phyloP scores from a whole-genome alignment of 1,284 basidiomycete species.

The Gomphus bonarii region DNA sequence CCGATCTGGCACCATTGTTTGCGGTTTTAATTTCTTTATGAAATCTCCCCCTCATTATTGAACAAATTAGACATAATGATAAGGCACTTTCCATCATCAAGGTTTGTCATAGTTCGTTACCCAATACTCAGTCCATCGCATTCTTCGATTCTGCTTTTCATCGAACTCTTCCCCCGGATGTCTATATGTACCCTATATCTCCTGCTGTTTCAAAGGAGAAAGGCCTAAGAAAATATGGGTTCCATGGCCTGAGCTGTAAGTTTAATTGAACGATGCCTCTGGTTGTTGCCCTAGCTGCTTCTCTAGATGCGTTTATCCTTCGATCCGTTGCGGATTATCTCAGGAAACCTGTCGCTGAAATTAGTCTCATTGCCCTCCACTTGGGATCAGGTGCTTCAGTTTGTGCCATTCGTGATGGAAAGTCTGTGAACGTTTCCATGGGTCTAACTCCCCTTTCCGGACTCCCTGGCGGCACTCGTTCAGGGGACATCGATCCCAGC shows the following conservation, averaged over 20 bases:
- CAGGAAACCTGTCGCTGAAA: constrained; percentile 29
- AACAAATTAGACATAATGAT: constrained; percentile 43
- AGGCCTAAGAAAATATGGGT: constrained; percentile 79
- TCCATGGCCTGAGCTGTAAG: constrained; percentile 72
- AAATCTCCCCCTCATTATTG: not conserved
- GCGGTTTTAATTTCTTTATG: constrained; percentile 16
- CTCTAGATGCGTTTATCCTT: constrained; percentile 52
- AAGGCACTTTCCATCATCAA: constrained; percentile 51
- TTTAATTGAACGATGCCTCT: constrained; percentile 15
- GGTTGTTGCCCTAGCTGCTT: constrained; percentile 3
- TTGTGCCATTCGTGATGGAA: constrained; percentile 60
- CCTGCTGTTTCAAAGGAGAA: constrained; percentile 46
- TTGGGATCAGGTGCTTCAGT: constrained; percentile 81
- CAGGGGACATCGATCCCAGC: constrained; percentile 73
- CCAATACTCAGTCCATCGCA: constrained; percentile 51
- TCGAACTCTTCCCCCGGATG: constrained; percentile 58
- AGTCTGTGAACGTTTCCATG: constrained; percentile 76
- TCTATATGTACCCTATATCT: constrained; percentile 71
- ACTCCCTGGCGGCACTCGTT: constrained; percentile 79
- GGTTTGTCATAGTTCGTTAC: constrained; percentile 52
- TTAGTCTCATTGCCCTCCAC: constrained; percentile 71
- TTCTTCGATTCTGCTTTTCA: constrained; percentile 87
- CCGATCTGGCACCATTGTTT: constrained; percentile 72
- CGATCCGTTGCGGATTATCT: constrained; percentile 49
- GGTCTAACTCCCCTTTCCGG: constrained; percentile 71